Base-by-base conservation (phyloP, 768 basidiomycete genomes). In the Serendipita sp. region DNA sequence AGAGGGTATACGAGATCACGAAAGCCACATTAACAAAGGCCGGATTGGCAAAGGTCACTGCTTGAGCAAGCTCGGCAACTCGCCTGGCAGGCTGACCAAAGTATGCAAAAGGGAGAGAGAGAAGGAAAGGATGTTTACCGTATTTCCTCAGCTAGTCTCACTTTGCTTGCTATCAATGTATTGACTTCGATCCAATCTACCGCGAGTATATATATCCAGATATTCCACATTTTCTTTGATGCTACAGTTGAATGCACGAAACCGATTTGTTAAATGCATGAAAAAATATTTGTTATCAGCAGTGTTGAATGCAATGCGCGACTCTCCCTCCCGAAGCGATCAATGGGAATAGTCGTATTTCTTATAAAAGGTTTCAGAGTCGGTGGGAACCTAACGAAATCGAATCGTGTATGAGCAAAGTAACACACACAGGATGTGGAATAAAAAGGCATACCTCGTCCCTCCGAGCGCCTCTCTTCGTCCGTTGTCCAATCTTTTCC, bases 311-410 rank as follows among this genome's bases (percentile, higher is more conserved):
- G 38, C 38, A 41, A 41, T 13, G 38, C 13, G 38, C 5, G 38
- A 41, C n/a, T 52, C 48, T 52, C 7, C 32, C 5, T 32, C 48
- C 16, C 48, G 7, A 10, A 36, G 16, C n/a, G 8, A 28, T 60
- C 56, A 60, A 2, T 60, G 56, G 8, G 56, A 11, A 35, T 60
- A 60, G 2, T 60, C 56, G 35, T 68, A 89, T 91, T 89, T 91
- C 70, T 76, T 83, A 73, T 91, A 95, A 71, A 95, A 95, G 1
- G 79, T 81, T 73, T 93, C 91, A 5, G 87, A 88, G 70, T 91
- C 86, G 4, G 82, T 79, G 16, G 89, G 85, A 32, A 83, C 77
- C 3, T 72, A 74, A 84, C 69, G n/a, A 11, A 36, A 58, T 66
- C 36, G 63, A 68, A 23, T 23, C 23, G 1, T 23, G 1, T 23